Percentiles rank a stretch among this genome's conserved stretches.
Evolutionary conservation across 352 stramenopile species (phyloP).

Genomic region (Phytophthora pisi): DNA sequence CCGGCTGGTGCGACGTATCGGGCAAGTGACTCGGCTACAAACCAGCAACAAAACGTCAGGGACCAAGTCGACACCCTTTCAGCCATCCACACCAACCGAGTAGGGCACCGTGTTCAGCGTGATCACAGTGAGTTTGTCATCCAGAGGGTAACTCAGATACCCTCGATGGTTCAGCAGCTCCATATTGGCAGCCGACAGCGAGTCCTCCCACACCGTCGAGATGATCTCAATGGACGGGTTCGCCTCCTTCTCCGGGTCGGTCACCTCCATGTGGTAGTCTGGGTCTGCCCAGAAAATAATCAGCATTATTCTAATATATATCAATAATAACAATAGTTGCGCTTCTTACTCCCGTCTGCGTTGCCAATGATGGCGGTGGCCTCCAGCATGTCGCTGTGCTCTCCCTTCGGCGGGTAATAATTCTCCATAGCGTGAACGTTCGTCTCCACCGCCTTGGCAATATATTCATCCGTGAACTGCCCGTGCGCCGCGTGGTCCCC

Average conservation of each 20-base stretch:
- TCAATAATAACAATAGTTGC: not conserved
- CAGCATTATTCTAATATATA: not conserved
- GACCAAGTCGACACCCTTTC: not conserved
- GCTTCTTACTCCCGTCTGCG: conserved; percentile 64
- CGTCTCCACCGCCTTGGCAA: conserved; percentile 62
- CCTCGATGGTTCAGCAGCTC: conserved; percentile 67
- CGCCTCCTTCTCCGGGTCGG: conserved; percentile 47
- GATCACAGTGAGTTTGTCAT: conserved; percentile 69
- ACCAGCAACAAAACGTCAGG: conserved; percentile 12
- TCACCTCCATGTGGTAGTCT: conserved; percentile 88
- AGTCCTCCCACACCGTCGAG: conserved; percentile 62
- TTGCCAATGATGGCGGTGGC: conserved; percentile 85
- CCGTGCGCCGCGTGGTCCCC: conserved; percentile 80
- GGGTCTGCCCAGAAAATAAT: conserved; percentile 48
- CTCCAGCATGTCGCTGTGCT: conserved; percentile 35
- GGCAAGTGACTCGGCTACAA: conserved; percentile 75
- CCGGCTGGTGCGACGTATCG: conserved; percentile 62
- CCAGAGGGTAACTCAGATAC: conserved; percentile 70
- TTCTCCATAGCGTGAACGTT: conserved; percentile 76
- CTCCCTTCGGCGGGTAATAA: conserved; percentile 53
- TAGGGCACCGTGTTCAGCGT: conserved; percentile 89
- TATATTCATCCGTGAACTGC: conserved; percentile 60
- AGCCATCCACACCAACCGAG: conserved; percentile 48
- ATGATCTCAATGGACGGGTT: conserved; percentile 78
- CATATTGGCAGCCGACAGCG: conserved; percentile 61